Conservation (phyloP, 2,329 filamentous ascomycete species). For the Epichloe baconii region DNA sequence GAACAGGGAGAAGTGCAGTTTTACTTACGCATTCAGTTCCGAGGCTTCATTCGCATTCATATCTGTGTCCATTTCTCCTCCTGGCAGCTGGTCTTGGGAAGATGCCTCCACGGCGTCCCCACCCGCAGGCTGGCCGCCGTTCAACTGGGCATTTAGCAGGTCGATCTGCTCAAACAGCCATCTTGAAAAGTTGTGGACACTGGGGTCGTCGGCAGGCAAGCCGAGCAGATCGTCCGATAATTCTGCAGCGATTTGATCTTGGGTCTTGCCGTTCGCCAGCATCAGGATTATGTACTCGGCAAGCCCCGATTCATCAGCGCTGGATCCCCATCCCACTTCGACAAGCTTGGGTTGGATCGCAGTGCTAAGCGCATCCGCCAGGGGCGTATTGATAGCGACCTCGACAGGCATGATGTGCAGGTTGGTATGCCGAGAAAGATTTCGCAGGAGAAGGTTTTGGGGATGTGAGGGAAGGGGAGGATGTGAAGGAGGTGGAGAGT, state of each 20-base stretch:
- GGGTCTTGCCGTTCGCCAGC: slow-evolving; percentile 88
- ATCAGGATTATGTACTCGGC: slow-evolving; percentile 96
- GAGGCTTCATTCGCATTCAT: slow-evolving; percentile 49
- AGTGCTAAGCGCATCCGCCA: slow-evolving; percentile 70
- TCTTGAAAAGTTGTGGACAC: slow-evolving; percentile 68
- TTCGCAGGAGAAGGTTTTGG: neutral
- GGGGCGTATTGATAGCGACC: slow-evolving; percentile 62
- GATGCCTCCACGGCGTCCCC: slow-evolving; percentile 17
- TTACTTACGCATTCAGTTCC: slow-evolving; percentile 46
- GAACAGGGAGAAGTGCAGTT: too few species aligned
- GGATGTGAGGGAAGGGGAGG: neutral
- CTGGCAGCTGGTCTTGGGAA: slow-evolving; percentile 21
- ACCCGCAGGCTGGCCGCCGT: slow-evolving; percentile 29
- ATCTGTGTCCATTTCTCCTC: slow-evolving; percentile 50
- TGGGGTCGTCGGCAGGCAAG: slow-evolving; percentile 69
- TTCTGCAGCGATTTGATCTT: slow-evolving; percentile 78
- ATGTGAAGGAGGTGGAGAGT: neutral
- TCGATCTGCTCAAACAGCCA: slow-evolving; percentile 92
- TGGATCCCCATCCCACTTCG: slow-evolving; percentile 83
- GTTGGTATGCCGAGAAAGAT: neutral
- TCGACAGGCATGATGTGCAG: slow-evolving; percentile 58
- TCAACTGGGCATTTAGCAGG: slow-evolving; percentile 48
- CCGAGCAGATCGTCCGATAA: slow-evolving; percentile 74
- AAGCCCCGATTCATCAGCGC: slow-evolving; percentile 63
- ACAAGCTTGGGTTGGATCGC: slow-evolving; percentile 83